phyloP scores from a whole-genome alignment of 805 yeast genomes.

The Nadsonia fulvescens region DNA sequence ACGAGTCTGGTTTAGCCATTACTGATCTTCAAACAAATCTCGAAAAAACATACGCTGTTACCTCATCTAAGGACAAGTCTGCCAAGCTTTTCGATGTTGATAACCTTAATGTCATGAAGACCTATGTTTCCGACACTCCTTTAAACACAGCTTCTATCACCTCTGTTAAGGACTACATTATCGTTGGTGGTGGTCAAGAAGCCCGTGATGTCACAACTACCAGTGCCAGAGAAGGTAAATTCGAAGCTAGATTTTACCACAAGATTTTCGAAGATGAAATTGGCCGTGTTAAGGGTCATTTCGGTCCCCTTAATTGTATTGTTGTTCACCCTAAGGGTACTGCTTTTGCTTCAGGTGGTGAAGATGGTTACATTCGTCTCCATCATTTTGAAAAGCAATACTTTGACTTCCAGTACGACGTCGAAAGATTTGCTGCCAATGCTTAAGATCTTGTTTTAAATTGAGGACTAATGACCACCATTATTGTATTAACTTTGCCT shows the following conservation, averaged over 20 bases:
- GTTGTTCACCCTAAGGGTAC: conserved; percentile 91
- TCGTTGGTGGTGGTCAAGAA: conserved; percentile 98
- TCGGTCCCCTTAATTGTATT: conserved; percentile 91
- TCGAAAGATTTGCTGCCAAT: conserved; percentile 33
- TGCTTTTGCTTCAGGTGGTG: conserved; percentile 93
- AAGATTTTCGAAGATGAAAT: conserved; percentile 89
- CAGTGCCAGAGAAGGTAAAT: conserved; percentile 79
- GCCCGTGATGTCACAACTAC: conserved; percentile 98
- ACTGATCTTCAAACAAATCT: conserved; percentile 83
- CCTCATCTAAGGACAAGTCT: conserved; percentile 81
- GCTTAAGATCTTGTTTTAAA: no score
- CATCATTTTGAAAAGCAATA: conserved; percentile 87
- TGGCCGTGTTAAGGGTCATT: conserved; percentile 95
- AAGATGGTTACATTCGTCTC: conserved; percentile 91
- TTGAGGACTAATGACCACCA: no score
- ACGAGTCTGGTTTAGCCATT: conserved; percentile 37
- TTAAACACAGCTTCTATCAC: conserved; percentile 91
- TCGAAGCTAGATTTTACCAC: conserved; percentile 91
- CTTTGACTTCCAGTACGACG: conserved; percentile 84
- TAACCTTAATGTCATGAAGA: conserved; percentile 44
- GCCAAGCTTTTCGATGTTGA: conserved; percentile 68
- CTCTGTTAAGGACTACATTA: conserved; percentile 77
- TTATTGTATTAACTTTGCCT: no score
- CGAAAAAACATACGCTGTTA: conserved; percentile 77
- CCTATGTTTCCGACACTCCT: conserved; percentile 76